Percentiles rank a stretch among this genome's conserved stretches.
These are phyloP conservation scores for Chaetomiaceae sp. DNA, from an alignment of 2,329 filamentous ascomycete species.

Conservation along the genomic window DNA sequence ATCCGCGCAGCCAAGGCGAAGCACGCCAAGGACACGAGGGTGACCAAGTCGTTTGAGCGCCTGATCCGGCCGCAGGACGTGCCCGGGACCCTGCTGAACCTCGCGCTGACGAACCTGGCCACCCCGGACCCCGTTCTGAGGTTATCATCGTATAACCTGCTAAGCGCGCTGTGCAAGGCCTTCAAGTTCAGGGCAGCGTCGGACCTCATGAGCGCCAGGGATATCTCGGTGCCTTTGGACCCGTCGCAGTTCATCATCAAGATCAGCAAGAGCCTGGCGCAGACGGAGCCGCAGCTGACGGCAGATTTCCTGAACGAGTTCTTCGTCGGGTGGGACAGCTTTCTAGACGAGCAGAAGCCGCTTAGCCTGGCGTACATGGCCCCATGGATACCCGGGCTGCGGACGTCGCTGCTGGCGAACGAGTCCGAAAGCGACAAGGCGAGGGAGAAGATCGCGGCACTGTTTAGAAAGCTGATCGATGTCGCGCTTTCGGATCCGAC, in stretches of 20 bases:
- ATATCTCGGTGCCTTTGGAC: conserved; percentile 57
- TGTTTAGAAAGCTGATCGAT: conserved; percentile 63
- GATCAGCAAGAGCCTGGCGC: conserved; percentile 58
- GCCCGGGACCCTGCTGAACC: conserved; percentile 61
- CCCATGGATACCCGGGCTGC: conserved; percentile 59
- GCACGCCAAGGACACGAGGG: conserved; percentile 55
- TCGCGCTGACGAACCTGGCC: conserved; percentile 60
- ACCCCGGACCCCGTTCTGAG: conserved; percentile 55
- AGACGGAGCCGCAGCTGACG: conserved; percentile 60
- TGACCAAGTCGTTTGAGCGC: conserved; percentile 56
- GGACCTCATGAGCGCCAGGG: conserved; percentile 56
- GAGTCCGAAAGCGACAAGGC: conserved; percentile 61
- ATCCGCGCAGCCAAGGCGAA: conserved; percentile 59
- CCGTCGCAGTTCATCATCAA: conserved; percentile 58
- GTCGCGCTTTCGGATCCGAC: conserved; percentile 55
- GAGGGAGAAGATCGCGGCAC: conserved; percentile 55
- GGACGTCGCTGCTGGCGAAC: conserved; percentile 51
- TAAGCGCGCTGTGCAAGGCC: conserved; percentile 59
- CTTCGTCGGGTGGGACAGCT: conserved; percentile 66
- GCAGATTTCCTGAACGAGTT: conserved; percentile 67
- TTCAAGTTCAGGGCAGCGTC: conserved; percentile 61
- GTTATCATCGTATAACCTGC: conserved; percentile 60
- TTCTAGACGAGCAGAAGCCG: conserved; percentile 60
- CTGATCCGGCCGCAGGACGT: conserved; percentile 65
- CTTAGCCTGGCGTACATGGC: conserved; percentile 64